Evolutionary conservation across 768 basidiomycete species (phyloP).

Genomic region (Arthromyces matolae): DNA sequence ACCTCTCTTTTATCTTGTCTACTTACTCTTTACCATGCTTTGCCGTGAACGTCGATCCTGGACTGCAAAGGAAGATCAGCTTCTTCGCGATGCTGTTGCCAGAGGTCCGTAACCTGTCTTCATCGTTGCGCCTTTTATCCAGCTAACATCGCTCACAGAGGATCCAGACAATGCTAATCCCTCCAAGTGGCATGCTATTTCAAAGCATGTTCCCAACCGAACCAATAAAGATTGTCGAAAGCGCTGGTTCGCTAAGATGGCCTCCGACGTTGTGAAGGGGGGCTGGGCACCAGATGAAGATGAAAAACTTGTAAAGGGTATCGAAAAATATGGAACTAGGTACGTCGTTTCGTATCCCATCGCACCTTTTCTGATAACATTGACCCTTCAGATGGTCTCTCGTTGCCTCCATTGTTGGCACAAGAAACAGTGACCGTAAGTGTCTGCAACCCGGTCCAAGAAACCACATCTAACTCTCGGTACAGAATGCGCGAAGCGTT

Average conservation of each 20-base stretch:
- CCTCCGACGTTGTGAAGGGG: slow-evolving; percentile 57
- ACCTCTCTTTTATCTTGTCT: slow-evolving; percentile 16
- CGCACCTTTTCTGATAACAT: slow-evolving; percentile 8
- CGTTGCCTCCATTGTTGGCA: slow-evolving; percentile 54
- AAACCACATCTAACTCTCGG: slow-evolving; percentile 11
- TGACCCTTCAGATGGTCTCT: slow-evolving; percentile 44
- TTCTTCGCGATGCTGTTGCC: slow-evolving; percentile 47
- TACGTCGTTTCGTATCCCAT: slow-evolving; percentile 23
- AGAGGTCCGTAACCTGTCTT: slow-evolving; percentile 31
- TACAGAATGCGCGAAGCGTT: slow-evolving; percentile 58
- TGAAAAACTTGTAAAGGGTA: slow-evolving; percentile 51
- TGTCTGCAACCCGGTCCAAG: slow-evolving; percentile 5
- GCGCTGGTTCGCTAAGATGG: slow-evolving; percentile 63
- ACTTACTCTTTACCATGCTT: slow-evolving; percentile 26
- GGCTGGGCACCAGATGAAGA: slow-evolving; percentile 63
- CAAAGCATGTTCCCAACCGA: slow-evolving; percentile 58
- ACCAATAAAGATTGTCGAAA: slow-evolving; percentile 65
- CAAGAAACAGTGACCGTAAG: slow-evolving; percentile 58
- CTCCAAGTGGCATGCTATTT: slow-evolving; percentile 60
- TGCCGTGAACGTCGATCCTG: slow-evolving; percentile 50
- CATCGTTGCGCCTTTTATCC: slow-evolving; percentile 12
- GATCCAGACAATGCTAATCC: slow-evolving; percentile 54
- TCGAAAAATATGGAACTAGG: slow-evolving; percentile 55
- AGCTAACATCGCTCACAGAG: slow-evolving; percentile 33
- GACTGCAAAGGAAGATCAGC: slow-evolving; percentile 50